phyloP scores from a whole-genome alignment of 1,284 basidiomycete genomes.

The Austroboletus novae-zelandiae region DNA sequence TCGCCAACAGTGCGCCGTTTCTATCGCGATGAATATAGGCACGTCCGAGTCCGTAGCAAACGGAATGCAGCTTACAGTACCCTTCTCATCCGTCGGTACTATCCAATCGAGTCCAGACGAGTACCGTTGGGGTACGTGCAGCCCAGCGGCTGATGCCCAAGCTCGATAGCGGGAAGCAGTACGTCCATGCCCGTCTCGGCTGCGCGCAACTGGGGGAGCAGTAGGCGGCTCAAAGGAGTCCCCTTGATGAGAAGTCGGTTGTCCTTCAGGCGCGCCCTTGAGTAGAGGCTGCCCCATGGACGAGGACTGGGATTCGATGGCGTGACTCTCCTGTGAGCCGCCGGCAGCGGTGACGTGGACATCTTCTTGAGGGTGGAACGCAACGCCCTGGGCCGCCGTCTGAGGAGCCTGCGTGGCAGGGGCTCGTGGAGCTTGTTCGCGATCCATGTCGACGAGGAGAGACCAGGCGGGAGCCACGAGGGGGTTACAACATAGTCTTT shows the following conservation, averaged over 20 bases:
- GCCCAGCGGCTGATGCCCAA: not conserved
- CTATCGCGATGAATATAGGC: constrained; percentile 1
- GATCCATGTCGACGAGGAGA: too few relatives aligned
- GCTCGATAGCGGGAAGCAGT: constrained; percentile 8
- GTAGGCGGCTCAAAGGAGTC: too few relatives aligned
- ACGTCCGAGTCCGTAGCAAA: constrained; percentile 5
- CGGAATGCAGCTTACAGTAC: not conserved
- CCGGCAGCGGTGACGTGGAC: too few relatives aligned
- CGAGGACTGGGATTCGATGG: not conserved
- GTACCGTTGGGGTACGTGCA: not conserved
- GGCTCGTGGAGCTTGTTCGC: too few relatives aligned
- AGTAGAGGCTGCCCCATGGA: constrained; percentile 7
- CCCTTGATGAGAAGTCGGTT: not conserved
- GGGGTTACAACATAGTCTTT: too few relatives aligned
- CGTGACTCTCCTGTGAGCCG: not conserved
- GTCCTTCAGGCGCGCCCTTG: constrained; percentile 5
- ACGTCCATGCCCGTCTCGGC: constrained; percentile 17
- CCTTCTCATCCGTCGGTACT: constrained; percentile 25
- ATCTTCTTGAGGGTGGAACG: constrained; percentile 1
- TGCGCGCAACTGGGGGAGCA: not conserved
- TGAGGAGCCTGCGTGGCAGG: too few relatives aligned
- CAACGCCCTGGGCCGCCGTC: not conserved
- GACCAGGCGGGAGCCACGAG: too few relatives aligned
- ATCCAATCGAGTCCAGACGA: constrained; percentile 27
- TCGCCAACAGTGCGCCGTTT: constrained; percentile 38